Evolutionary conservation across 768 basidiomycete genomes (phyloP).

Genomic region (Termitomyces titanicus): DNA sequence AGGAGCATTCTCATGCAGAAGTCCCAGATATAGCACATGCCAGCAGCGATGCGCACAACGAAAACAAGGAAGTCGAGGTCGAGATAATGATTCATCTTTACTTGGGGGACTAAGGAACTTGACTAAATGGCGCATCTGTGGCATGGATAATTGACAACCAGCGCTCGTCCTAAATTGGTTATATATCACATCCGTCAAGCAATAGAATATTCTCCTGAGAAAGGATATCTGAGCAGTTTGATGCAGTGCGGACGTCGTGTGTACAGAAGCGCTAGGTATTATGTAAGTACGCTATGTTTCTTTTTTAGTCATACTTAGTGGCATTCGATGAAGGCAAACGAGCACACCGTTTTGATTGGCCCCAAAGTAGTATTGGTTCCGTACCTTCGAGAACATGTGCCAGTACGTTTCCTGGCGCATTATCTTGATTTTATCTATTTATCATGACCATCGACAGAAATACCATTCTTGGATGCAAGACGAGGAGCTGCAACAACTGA

Average conservation of each 20-base stretch:
- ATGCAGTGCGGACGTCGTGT: no score
- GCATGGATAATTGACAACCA: no score
- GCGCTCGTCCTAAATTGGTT: neutral
- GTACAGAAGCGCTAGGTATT: no score
- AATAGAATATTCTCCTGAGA: no score
- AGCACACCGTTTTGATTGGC: conserved; percentile 62
- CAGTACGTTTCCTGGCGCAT: conserved; percentile 24
- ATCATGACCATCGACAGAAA: conserved; percentile 40
- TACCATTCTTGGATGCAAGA: conserved; percentile 91
- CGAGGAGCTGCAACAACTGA: conserved; percentile 66
- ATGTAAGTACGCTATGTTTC: no score
- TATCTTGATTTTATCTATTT: neutral
- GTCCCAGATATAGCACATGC: neutral
- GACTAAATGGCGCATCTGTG: neutral
- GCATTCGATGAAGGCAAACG: conserved; percentile 75
- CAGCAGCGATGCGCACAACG: neutral
- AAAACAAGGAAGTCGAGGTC: no score
- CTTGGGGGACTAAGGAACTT: neutral
- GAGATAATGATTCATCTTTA: neutral
- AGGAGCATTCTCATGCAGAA: no score
- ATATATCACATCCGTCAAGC: no score
- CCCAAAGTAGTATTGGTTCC: conserved; percentile 74
- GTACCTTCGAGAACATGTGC: conserved; percentile 60
- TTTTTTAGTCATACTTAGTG: no score
- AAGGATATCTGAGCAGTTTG: no score